Evolutionary conservation across 1,139 yeast genomes (phyloP).

Genomic region (Yamadazyma songkhlaensis): DNA sequence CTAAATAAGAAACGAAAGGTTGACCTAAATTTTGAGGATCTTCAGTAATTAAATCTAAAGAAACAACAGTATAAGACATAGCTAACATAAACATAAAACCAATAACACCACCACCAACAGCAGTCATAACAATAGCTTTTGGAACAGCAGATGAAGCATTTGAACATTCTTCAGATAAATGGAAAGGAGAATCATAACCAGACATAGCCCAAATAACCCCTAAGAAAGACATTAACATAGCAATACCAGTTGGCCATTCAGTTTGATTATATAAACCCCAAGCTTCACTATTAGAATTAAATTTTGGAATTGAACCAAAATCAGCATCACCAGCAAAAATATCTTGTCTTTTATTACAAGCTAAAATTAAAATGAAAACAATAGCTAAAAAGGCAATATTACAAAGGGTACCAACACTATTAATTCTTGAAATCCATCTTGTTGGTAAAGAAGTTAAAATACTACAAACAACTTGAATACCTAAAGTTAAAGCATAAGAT

Average conservation of each 20-base stretch:
- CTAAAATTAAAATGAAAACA: slow-evolving; percentile 56
- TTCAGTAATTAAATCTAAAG: slow-evolving; percentile 47
- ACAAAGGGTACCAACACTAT: slow-evolving; percentile 48
- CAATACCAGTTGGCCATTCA: slow-evolving; percentile 65
- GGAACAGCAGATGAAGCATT: slow-evolving; percentile 68
- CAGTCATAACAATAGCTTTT: slow-evolving; percentile 61
- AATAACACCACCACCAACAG: slow-evolving; percentile 57
- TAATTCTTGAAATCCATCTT: slow-evolving; percentile 54
- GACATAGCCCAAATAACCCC: slow-evolving; percentile 77
- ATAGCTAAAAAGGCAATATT: slow-evolving; percentile 53
- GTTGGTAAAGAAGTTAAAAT: slow-evolving; percentile 51
- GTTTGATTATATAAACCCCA: slow-evolving; percentile 63
- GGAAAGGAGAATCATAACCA: slow-evolving; percentile 75
- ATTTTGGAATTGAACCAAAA: slow-evolving; percentile 34
- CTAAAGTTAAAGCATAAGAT: slow-evolving; percentile 48
- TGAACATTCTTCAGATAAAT: slow-evolving; percentile 67
- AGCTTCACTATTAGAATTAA: slow-evolving; percentile 49
- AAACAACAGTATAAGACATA: slow-evolving; percentile 62
- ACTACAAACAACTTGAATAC: slow-evolving; percentile 50
- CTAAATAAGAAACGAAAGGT: slow-evolving; percentile 59
- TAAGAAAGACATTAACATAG: slow-evolving; percentile 58
- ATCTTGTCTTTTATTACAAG: slow-evolving; percentile 46
- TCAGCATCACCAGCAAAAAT: slow-evolving; percentile 17
- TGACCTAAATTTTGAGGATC: slow-evolving; percentile 57
- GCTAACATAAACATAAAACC: slow-evolving; percentile 66